These are phyloP conservation scores for Backusella macrospora DNA, from an alignment of 192 early-diverging fungal genomes.

Conservation along the genomic window DNA sequence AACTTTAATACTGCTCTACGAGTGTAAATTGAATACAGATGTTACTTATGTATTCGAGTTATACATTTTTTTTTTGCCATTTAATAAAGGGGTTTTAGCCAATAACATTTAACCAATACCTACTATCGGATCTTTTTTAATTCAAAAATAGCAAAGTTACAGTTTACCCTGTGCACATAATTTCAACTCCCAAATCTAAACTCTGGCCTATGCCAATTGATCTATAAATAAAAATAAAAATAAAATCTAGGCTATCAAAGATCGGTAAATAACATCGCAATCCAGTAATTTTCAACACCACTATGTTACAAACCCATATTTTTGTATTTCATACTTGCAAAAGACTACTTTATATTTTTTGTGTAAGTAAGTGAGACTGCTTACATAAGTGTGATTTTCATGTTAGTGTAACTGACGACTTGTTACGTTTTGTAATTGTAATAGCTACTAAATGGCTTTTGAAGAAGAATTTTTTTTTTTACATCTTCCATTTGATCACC, in stretches of 20 bases:
- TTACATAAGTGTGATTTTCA: background rate
- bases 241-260: background rate
- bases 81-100: background rate
- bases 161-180: background rate
- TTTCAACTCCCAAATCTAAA: no score
- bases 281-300: background rate
- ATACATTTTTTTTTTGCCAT: background rate
- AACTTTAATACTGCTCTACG: background rate
- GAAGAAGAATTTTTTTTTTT: slow-evolving; percentile 1
- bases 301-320: background rate
- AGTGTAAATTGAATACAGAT: background rate
- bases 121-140: background rate
- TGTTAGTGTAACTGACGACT: background rate
- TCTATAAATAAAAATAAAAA: background rate
- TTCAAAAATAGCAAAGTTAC: background rate
- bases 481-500: no score
- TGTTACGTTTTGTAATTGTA: slow-evolving; percentile 6
- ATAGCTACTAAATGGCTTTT: background rate
- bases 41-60: no score
- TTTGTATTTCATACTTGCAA: background rate
- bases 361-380: background rate
- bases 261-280: background rate
- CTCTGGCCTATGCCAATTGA: background rate
- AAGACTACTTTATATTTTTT: no score
- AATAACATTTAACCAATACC: background rate